A percentile compares a stretch with the other conserved stretches of the same genome.
phyloP scores from a whole-genome alignment of 1,284 basidiomycete species.

The Rhodotorula sp. region DNA sequence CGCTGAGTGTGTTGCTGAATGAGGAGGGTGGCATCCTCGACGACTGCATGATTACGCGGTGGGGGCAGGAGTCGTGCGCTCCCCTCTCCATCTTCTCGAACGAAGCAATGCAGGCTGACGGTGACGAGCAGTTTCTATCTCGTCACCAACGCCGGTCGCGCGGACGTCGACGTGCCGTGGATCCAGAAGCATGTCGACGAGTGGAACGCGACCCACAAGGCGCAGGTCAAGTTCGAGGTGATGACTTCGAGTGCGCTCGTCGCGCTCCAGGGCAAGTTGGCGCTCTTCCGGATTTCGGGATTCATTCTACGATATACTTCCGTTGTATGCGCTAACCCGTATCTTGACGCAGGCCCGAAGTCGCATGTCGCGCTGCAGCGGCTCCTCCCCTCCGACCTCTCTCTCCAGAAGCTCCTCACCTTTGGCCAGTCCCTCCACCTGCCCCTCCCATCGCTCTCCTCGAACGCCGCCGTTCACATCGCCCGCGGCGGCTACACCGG shows the following conservation, averaged over 20 bases:
- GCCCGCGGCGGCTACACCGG: slow-evolving; percentile 98
- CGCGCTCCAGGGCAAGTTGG: slow-evolving; percentile 69
- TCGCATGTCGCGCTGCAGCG: slow-evolving; percentile 73
- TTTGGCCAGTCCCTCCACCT: slow-evolving; percentile 80
- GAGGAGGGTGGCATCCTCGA: slow-evolving; percentile 91
- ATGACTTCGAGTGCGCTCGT: slow-evolving; percentile 85
- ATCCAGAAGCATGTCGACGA: slow-evolving; percentile 67
- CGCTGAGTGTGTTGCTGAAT: slow-evolving; percentile 78
- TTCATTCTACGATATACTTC: no score
- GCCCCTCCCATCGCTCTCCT: slow-evolving; percentile 64
- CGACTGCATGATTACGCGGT: slow-evolving; percentile 64
- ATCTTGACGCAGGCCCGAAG: slow-evolving; percentile 65
- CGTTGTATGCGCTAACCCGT: no score
- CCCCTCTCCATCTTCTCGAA: background rate
- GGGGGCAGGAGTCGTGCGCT: slow-evolving; percentile 49
- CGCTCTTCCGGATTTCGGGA: background rate
- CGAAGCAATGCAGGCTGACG: background rate
- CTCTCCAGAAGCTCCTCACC: slow-evolving; percentile 63
- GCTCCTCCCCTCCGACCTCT: slow-evolving; percentile 62
- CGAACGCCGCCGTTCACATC: slow-evolving; percentile 69
- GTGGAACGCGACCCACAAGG: slow-evolving; percentile 67
- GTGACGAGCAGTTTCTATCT: slow-evolving; percentile 77
- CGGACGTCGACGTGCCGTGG: slow-evolving; percentile 78
- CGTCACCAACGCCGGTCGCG: slow-evolving; percentile 92
- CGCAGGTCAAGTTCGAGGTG: slow-evolving; percentile 75